Evolutionary conservation across 495 filamentous ascomycete genomes (phyloP).

Genomic region (Penicillium dipodomyicola): DNA sequence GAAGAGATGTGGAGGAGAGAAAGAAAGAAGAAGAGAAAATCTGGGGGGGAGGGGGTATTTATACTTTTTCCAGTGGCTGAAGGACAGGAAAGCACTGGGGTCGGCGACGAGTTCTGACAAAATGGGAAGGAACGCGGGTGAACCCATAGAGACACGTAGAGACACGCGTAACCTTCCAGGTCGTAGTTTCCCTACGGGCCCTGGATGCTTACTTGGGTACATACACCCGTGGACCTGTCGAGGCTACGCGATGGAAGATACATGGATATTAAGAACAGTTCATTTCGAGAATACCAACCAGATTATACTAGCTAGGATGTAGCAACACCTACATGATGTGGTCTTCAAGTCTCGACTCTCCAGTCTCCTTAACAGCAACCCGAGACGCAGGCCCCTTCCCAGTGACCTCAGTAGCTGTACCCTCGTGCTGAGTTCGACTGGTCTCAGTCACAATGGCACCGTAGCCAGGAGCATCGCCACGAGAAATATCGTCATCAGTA

Average conservation of each 20-base stretch:
- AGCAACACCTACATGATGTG: conserved; percentile 17
- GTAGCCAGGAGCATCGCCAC: background rate
- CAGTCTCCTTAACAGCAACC: conserved; percentile 20
- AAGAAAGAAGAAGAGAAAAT: background rate
- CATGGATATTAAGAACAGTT: background rate
- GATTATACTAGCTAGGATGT: background rate
- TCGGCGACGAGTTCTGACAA: background rate
- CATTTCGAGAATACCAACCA: background rate
- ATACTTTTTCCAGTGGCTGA: background rate
- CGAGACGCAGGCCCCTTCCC: conserved; percentile 18
- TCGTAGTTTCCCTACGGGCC: background rate
- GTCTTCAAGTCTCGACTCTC: conserved; percentile 19
- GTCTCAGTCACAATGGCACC: conserved; percentile 5
- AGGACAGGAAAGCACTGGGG: background rate
- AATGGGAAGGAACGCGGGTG: background rate
- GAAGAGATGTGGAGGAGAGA: background rate
- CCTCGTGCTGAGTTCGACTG: background rate
- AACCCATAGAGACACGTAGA: background rate
- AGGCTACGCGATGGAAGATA: background rate
- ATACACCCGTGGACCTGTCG: background rate
- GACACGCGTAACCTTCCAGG: background rate
- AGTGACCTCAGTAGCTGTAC: conserved; percentile 6
- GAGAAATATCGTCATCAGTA: conserved; percentile 19
- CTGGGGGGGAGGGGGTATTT: background rate
- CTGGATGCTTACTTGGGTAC: background rate